Evolutionary conservation across 2,329 filamentous ascomycete genomes (phyloP).

Genomic region (Arthrobotrys entomopaga): DNA sequence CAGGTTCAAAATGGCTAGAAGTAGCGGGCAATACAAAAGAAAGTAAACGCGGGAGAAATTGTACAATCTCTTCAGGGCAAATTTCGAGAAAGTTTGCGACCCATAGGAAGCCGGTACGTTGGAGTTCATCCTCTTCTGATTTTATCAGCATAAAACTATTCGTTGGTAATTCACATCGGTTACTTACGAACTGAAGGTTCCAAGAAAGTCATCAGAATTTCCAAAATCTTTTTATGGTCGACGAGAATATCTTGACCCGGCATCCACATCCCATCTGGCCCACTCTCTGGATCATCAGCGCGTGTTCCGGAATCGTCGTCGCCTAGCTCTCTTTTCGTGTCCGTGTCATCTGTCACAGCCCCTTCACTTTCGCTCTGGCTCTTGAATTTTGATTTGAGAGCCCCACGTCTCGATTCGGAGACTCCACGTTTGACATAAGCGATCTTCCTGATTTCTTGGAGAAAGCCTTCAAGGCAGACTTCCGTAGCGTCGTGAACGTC

Average conservation of each 20-base stretch:
- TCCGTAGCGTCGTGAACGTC: constrained; percentile 97
- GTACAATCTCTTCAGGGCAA: constrained; percentile 93
- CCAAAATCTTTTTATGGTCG: constrained; percentile 88
- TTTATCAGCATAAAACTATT: constrained; percentile 23
- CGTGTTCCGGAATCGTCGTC: constrained; percentile 67
- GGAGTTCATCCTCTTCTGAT: constrained; percentile 81
- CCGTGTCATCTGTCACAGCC: constrained; percentile 62
- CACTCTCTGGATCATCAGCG: constrained; percentile 69
- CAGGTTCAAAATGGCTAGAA: constrained; percentile 88
- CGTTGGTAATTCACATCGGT: constrained; percentile 6
- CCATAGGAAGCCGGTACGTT: constrained; percentile 91
- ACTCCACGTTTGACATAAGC: constrained; percentile 91
- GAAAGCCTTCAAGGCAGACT: constrained; percentile 84
- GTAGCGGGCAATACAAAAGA: constrained; percentile 93
- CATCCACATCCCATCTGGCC: constrained; percentile 91
- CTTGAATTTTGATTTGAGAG: constrained; percentile 73
- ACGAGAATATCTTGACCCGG: constrained; percentile 97
- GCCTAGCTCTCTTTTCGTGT: constrained; percentile 66
- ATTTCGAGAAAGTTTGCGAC: constrained; percentile 97
- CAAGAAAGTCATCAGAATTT: constrained; percentile 89
- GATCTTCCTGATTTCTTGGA: constrained; percentile 94
- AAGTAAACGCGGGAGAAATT: constrained; percentile 90
- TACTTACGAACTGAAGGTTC: constrained; percentile 76
- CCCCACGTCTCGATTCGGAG: constrained; percentile 80
- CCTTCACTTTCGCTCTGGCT: constrained; percentile 77